Evolutionary conservation across 148 eudicot species (phyloP).

Genomic region (Salicornia ramosissima): DNA sequence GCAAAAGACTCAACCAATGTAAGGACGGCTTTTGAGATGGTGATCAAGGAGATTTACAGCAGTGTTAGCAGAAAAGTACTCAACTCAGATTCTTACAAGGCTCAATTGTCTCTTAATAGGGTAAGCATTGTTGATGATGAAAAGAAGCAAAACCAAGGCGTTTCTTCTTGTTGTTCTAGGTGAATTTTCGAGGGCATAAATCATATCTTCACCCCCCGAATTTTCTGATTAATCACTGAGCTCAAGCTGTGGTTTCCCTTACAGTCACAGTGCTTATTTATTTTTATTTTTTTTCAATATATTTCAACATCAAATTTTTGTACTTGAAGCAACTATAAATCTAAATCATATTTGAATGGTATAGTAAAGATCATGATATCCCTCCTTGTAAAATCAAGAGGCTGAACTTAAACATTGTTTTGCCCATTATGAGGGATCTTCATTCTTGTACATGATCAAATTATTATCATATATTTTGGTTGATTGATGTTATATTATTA

Average conservation of each 20-base stretch:
- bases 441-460: slow-evolving; percentile 16
- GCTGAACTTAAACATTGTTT: neutral
- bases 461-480: neutral
- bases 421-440: slow-evolving; percentile 10
- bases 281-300: neutral
- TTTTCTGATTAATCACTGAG: slow-evolving; percentile 6
- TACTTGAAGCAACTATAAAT: slow-evolving; percentile 2
- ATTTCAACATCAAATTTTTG: slow-evolving; percentile 11
- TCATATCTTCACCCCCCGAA: neutral
- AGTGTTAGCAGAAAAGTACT: slow-evolving; percentile 54
- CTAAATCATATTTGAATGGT: slow-evolving; percentile 22
- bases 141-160: slow-evolving; percentile 28
- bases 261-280: neutral
- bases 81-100: slow-evolving; percentile 64
- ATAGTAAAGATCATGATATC: slow-evolving; percentile 18
- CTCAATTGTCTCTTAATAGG: slow-evolving; percentile 55
- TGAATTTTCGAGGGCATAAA: slow-evolving; percentile 13
- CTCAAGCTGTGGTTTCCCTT: slow-evolving; percentile 12
- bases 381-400: slow-evolving; percentile 3
- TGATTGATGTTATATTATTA: neutral
- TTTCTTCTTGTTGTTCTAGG: slow-evolving; percentile 47
- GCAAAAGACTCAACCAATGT: slow-evolving; percentile 71
- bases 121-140: slow-evolving; percentile 55
- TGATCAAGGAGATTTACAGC: slow-evolving; percentile 52
- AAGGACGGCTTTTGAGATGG: slow-evolving; percentile 56